phyloP scores from a whole-genome alignment of 2,329 filamentous ascomycete species.

The Hymenoscyphus fructigenus region DNA sequence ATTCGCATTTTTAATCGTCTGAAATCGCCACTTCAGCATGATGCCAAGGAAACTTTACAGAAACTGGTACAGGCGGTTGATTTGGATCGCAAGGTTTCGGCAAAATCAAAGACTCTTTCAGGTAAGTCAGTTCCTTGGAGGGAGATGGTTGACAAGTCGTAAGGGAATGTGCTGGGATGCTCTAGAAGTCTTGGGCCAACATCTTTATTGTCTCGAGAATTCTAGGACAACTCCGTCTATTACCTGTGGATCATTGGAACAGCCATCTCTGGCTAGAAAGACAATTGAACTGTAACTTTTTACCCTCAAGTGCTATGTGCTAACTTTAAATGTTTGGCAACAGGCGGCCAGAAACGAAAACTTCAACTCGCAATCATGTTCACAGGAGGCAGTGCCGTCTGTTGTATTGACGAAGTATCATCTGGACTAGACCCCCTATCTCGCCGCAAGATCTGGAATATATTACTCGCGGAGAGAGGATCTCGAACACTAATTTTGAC shows the following conservation, averaged over 20 bases:
- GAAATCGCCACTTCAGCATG: slow-evolving; percentile 61
- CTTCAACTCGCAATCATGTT: slow-evolving; percentile 94
- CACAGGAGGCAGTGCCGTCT: slow-evolving; percentile 82
- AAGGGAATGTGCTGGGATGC: not conserved
- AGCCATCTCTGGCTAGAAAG: not conserved
- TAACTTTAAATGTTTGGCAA: not conserved
- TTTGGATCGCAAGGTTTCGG: slow-evolving; percentile 69
- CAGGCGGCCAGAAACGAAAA: slow-evolving; percentile 82
- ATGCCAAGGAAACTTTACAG: slow-evolving; percentile 57
- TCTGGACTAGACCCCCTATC: slow-evolving; percentile 86
- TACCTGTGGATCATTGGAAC: not conserved
- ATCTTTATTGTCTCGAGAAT: not conserved
- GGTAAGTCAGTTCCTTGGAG: slow-evolving; percentile 38
- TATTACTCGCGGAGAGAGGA: slow-evolving; percentile 80
- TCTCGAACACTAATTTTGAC: slow-evolving; percentile 81
- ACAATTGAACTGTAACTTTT: not conserved
- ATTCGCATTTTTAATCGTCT: slow-evolving; percentile 79
- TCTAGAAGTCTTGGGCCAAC: not conserved
- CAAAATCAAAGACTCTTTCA: slow-evolving; percentile 74
- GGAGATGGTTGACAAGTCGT: not conserved
- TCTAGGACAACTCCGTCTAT: not conserved
- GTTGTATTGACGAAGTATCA: slow-evolving; percentile 89
- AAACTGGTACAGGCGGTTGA: slow-evolving; percentile 71
- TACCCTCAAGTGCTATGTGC: not conserved
- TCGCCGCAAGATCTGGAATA: slow-evolving; percentile 90